Percentiles rank a stretch among this genome's conserved stretches.
These are phyloP conservation scores for Ceratocystis ficicola DNA, from an alignment of 2,329 filamentous ascomycete genomes.

Conservation along the genomic window DNA sequence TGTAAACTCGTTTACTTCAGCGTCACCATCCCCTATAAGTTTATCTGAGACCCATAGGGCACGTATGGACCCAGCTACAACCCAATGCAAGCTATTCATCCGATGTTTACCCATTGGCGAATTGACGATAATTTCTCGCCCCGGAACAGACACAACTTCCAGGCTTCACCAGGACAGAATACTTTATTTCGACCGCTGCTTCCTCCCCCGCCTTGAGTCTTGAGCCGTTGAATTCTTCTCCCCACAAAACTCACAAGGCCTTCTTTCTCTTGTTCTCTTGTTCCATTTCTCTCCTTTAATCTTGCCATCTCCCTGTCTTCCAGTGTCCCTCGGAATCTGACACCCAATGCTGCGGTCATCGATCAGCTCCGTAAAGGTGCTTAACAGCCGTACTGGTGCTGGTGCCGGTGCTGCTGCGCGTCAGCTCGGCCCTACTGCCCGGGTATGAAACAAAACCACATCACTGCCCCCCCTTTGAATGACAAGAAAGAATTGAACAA, in stretches of 20 bases:
- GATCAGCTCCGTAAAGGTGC: conserved; percentile 50
- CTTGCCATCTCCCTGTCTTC: conserved; percentile 29
- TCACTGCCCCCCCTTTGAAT: neutral
- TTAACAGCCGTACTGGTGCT: conserved; percentile 30
- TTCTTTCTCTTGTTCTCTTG: conserved; percentile 9
- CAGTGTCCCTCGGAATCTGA: neutral
- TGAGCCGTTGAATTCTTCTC: neutral
- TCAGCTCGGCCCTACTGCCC: conserved; percentile 19
- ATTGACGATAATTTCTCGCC: conserved; percentile 23
- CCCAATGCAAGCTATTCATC: conserved; percentile 28
- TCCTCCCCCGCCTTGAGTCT: neutral
- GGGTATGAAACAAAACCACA: conserved; percentile 15
- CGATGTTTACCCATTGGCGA: conserved; percentile 30
- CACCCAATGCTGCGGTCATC: conserved; percentile 53
- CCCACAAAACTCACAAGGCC: neutral
- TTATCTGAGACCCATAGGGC: neutral
- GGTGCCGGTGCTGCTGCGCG: conserved; percentile 33
- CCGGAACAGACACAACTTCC: conserved; percentile 35
- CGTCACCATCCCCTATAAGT: neutral
- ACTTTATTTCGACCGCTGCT: neutral
- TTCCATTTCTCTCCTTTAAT: conserved; percentile 10
- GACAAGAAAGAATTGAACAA: neutral
- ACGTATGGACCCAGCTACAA: neutral
- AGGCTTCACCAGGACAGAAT: conserved; percentile 15
- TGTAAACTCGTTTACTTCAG: neutral